Evolutionary conservation across 1,284 basidiomycete genomes (phyloP).

Genomic region (Neolentinus lepideus): DNA sequence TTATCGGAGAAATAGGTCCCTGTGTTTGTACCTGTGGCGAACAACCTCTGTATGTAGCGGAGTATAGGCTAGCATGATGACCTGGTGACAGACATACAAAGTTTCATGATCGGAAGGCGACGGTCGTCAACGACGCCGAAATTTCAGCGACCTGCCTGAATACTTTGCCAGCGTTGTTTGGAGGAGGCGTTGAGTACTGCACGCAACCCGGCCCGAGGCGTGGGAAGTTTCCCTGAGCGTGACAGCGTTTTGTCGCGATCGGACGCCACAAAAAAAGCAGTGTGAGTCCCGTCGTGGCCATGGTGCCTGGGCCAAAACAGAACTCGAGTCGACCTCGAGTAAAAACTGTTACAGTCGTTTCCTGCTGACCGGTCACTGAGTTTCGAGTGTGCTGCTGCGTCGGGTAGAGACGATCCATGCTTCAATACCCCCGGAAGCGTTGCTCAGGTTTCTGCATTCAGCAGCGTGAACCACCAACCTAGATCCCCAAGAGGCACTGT

Average conservation of each 20-base stretch:
- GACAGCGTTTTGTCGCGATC: neutral
- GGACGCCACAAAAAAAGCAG: neutral
- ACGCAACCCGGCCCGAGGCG: too few species aligned
- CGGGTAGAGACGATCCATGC: neutral
- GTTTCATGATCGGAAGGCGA: neutral
- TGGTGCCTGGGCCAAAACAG: too few species aligned
- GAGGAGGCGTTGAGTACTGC: too few species aligned
- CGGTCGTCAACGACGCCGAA: neutral
- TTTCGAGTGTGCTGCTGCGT: neutral
- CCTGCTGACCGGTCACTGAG: neutral
- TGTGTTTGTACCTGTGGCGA: neutral
- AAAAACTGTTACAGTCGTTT: neutral
- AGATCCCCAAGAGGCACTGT: neutral
- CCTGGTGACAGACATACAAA: neutral
- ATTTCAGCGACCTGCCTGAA: neutral
- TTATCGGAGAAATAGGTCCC: neutral
- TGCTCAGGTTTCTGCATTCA: too few species aligned
- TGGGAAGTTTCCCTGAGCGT: too few species aligned
- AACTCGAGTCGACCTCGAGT: too few species aligned
- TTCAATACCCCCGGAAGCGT: neutral
- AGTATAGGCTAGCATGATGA: neutral
- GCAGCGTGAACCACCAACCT: neutral
- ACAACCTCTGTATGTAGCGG: neutral
- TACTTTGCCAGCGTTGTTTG: too few species aligned
- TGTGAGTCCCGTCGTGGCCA: too few species aligned